Base-by-base conservation (phyloP, 768 basidiomycete species). In the Podaxis sp. region DNA sequence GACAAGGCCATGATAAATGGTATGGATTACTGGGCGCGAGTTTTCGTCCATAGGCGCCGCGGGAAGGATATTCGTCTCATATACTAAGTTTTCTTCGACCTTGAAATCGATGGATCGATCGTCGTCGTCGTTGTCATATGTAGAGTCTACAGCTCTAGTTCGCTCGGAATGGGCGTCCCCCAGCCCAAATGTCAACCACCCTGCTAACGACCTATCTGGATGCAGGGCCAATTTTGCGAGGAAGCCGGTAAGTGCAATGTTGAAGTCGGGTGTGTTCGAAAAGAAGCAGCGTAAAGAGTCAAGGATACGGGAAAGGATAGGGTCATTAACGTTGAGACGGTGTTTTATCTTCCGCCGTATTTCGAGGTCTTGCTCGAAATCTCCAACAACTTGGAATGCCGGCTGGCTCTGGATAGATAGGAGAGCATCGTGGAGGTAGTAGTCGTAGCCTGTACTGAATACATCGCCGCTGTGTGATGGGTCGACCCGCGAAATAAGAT, bases 371-470 rank as follows among this genome's bases (percentile, higher is more conserved):
- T 33, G 78, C 71, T 42, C 76, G 36, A 78, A 74, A 30, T 84
- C 80, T 4, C 78, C 69, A 39, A 77, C 76, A 24, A 80, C 67
- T 38, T 75, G 80, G 69, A 86, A 90, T 17, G 85, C 85, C 4
- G 80, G 76, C 65, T 92, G 89, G 57, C 75, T 78, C 71, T 90
- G 87, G 55, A 93, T 87, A 11, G 84, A 80, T 33, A 82, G 67
- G 17, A 93, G 73, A 6, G 92, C 92, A 67, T 95, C 93, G 28
- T 82, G 81, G 38, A 95, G 82, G 73, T 95, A 95, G 68, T 91
- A 87, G 49, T 92, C 88, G 65, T 93, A 93, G 24, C 90, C 89
- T 2, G 93, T 93, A 72, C 92, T 93, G 77, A 93, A 92, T 15
- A 81, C 83, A 65, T 91, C 87, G 42, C 82, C 83, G 64, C 78